Conservation (phyloP, 495 filamentous ascomycete genomes). For the Usnea hakonensis region DNA sequence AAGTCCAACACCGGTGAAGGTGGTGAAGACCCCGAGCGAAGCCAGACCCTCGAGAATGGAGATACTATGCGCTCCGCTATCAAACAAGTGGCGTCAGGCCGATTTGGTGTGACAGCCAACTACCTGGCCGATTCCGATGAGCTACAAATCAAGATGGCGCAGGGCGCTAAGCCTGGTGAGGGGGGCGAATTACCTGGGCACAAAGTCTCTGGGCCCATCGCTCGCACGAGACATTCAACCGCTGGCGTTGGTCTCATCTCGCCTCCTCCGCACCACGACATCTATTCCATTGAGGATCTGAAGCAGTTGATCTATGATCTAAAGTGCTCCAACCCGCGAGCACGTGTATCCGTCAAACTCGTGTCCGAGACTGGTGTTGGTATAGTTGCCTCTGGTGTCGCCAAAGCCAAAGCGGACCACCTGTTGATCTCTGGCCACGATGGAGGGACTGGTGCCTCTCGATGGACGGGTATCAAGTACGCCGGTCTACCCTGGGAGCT, state of each 20-base stretch:
- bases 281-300: conserved; percentile 97
- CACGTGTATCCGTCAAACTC: conserved; percentile 95
- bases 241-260: conserved; percentile 97
- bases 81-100: conserved; percentile 96
- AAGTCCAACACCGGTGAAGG: conserved; percentile 99
- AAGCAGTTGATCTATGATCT: conserved; percentile 99
- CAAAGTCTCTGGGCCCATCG: conserved; percentile 96
- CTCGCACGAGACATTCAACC: conserved; percentile 94
- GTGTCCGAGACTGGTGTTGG: conserved; percentile 98
- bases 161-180: conserved; percentile 97
- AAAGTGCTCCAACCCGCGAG: conserved; percentile 93
- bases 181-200: conserved; percentile 97
- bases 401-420: conserved; percentile 97
- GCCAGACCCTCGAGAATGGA: conserved; percentile 77
- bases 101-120: conserved; percentile 96
- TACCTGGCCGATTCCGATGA: conserved; percentile 98
- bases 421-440: conserved; percentile 98
- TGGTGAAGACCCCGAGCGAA: conserved; percentile 93
- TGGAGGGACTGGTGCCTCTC: conserved; percentile 93
- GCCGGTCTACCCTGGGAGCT: conserved; percentile 97
- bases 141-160: conserved; percentile 99
- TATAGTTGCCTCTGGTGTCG: conserved; percentile 96
- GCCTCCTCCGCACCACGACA: conserved; percentile 98
- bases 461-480: conserved; percentile 99
- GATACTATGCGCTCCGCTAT: conserved; percentile 98